Base-by-base conservation (phyloP, 179 eudicot species). In the Beta corolliflora region DNA sequence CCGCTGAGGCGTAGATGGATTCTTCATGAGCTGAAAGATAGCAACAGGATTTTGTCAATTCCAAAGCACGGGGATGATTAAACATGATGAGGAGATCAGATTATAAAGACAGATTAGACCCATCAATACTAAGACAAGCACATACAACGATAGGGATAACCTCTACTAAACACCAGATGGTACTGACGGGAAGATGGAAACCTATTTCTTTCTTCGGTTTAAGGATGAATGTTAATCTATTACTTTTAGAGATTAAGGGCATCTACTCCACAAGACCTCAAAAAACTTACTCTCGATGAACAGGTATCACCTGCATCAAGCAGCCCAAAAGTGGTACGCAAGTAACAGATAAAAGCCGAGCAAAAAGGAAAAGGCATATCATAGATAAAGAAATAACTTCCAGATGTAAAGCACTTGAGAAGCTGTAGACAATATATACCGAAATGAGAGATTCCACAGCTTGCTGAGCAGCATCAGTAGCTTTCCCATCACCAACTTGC, bases 1-100 rank as follows among this genome's bases (percentile, higher is more conserved):
- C 31, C 86, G 89, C 58, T 90, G 94, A 83, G 99, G 99, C 13
- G 99, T 96, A 44, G 98, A 94, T 67, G 97, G 93, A 73, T 92
- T 93, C 84, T 88, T 94, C 99, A 96, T 91, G 71, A 96, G 94
- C 99, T 96, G 97, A 91, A 87, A 69, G 76, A 73, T 29, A 79
- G 46, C 8, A 84, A 54, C 71, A 79, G 9, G 16, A 82, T 29
- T 11, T 61, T 54, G 67, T 65, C 73, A 80, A 76, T 45, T 36
- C 36, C 36, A 58, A 67, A 69, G 19, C 18, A 15, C 19, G 48
- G 53, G 72, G 21, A 16, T 9, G 36, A 29, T 21, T 19, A 29
- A 21, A 21, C 68, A 75, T 44, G 53, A 59, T 36, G 13, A 75
- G 53, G 29, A 36, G 19, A 53, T 13, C 36, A 31, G 25, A 67